A percentile compares a stretch with the other conserved stretches of the same genome.
Conservation (phyloP, 345 rosid species). For the Brassica nigra region DNA sequence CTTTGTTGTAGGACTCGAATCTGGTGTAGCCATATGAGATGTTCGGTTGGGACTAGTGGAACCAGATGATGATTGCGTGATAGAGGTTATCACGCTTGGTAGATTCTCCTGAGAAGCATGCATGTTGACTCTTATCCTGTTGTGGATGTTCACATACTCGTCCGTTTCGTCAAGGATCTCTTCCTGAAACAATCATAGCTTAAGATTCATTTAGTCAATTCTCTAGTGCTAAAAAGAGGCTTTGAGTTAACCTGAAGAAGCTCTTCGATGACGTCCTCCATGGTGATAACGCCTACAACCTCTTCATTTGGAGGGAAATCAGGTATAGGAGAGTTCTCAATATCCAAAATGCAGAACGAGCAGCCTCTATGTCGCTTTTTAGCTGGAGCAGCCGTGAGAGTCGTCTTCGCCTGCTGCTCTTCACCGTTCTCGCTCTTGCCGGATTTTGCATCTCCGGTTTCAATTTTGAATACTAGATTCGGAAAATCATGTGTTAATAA, state of each 20-base stretch:
- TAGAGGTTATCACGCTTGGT: constrained; percentile 42
- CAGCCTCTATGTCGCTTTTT: constrained; percentile 91
- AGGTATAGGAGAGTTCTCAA: constrained; percentile 70
- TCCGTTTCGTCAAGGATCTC: constrained; percentile 98
- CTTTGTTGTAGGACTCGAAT: constrained; percentile 35
- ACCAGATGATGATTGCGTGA: constrained; percentile 42
- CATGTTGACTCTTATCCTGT: constrained; percentile 41
- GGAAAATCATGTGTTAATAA: not conserved
- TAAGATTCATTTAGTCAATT: not conserved
- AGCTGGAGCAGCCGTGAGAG: constrained; percentile 60
- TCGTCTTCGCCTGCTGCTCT: constrained; percentile 49
- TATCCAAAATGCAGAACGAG: constrained; percentile 83
- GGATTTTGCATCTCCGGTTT: constrained; percentile 42
- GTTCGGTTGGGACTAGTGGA: constrained; percentile 38
- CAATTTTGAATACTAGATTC: constrained; percentile 40
- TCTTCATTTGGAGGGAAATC: constrained; percentile 67
- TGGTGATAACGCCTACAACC: constrained; percentile 88
- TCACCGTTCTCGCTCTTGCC: constrained; percentile 49
- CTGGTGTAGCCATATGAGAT: constrained; percentile 31
- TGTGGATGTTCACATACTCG: constrained; percentile 90
- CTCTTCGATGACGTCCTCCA: constrained; percentile 99
- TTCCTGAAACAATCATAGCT: constrained; percentile 54
- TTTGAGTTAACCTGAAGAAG: constrained; percentile 76
- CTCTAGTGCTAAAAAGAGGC: not conserved
- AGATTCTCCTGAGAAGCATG: constrained; percentile 55